Percentiles rank a stretch among this genome's conserved stretches.
phyloP scores from a whole-genome alignment of 2,329 filamentous ascomycete genomes.

The Penicillium concentricum region DNA sequence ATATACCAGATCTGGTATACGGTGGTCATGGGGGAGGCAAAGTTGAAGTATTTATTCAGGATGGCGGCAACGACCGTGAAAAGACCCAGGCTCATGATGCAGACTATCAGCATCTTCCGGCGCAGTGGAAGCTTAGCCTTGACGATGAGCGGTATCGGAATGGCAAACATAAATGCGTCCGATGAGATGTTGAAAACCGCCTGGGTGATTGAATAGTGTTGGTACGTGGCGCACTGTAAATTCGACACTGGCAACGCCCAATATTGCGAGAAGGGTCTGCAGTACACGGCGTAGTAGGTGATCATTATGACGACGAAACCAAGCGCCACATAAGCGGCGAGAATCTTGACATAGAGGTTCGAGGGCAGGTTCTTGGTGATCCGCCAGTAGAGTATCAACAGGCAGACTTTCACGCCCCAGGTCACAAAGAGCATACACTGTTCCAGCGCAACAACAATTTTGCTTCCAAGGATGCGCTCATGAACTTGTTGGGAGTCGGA shows the following conservation, averaged over 20 bases:
- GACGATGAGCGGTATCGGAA: slow-evolving; percentile 39
- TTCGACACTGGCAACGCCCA: slow-evolving; percentile 48
- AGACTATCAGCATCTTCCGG: slow-evolving; percentile 35
- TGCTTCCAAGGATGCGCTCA: slow-evolving; percentile 47
- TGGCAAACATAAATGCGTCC: slow-evolving; percentile 38
- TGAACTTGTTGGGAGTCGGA: slow-evolving; percentile 40
- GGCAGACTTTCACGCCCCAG: slow-evolving; percentile 53
- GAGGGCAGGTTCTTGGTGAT: slow-evolving; percentile 42
- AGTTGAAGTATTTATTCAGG: slow-evolving; percentile 48
- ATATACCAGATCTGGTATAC: slow-evolving; percentile 46
- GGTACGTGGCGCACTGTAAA: slow-evolving; percentile 42
- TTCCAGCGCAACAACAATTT: slow-evolving; percentile 50
- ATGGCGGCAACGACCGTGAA: slow-evolving; percentile 47
- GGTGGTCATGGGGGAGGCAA: slow-evolving; percentile 35
- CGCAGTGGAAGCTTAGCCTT: slow-evolving; percentile 32
- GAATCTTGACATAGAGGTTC: slow-evolving; percentile 40
- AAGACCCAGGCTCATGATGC: slow-evolving; percentile 40
- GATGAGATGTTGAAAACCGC: slow-evolving; percentile 48
- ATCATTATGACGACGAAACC: slow-evolving; percentile 51
- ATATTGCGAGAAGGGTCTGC: slow-evolving; percentile 50
- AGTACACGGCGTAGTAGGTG: slow-evolving; percentile 52
- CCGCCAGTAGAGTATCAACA: slow-evolving; percentile 51
- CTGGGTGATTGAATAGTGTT: slow-evolving; percentile 43
- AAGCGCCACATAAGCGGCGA: slow-evolving; percentile 44
- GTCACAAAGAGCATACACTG: slow-evolving; percentile 51